A percentile compares a stretch with the other conserved stretches of the same genome.
These are phyloP conservation scores for Fraxinus quadrangulata DNA, from an alignment of 257 asterid genomes.

Conservation along the genomic window DNA sequence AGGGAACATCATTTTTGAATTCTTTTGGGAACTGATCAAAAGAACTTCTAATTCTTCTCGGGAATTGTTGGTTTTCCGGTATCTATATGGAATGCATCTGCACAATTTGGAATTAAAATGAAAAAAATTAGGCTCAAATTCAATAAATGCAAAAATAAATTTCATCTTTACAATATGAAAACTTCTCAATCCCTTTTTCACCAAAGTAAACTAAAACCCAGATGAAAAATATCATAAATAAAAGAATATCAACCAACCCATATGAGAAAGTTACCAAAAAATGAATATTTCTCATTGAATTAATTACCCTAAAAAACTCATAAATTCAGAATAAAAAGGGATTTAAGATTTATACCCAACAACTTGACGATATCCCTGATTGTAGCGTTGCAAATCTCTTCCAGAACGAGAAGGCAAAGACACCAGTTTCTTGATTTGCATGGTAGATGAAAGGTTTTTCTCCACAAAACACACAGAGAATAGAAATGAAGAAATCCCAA, in stretches of 20 bases:
- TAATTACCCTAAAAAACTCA: neutral
- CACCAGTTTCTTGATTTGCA: conserved; percentile 59
- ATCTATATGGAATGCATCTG: conserved; percentile 89
- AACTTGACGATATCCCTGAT: conserved; percentile 73
- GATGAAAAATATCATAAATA: neutral
- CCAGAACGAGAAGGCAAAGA: conserved; percentile 64
- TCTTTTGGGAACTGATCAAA: conserved; percentile 85
- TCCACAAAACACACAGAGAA: neutral
- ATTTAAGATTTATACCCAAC: conserved; percentile 60
- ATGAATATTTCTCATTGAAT: neutral
- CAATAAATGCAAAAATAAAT: neutral
- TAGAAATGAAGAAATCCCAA: neutral
- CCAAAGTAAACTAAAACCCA: neutral
- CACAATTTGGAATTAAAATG: conserved; percentile 23
- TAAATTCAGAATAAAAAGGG: neutral
- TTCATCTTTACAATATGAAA: neutral
- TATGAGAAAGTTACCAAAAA: neutral
- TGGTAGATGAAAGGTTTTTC: conserved; percentile 18
- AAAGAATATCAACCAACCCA: neutral
- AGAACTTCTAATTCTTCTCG: conserved; percentile 76
- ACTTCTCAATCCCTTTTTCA: neutral
- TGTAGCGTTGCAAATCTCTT: conserved; percentile 71
- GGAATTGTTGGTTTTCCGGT: conserved; percentile 40
- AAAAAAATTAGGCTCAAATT: conserved; percentile 20
- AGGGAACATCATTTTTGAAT: conserved; percentile 89